Percentiles rank a stretch among this genome's conserved stretches.
These are phyloP conservation scores for Backusella westeae DNA, from an alignment of 192 early-diverging fungal genomes.

Conservation along the genomic window DNA sequence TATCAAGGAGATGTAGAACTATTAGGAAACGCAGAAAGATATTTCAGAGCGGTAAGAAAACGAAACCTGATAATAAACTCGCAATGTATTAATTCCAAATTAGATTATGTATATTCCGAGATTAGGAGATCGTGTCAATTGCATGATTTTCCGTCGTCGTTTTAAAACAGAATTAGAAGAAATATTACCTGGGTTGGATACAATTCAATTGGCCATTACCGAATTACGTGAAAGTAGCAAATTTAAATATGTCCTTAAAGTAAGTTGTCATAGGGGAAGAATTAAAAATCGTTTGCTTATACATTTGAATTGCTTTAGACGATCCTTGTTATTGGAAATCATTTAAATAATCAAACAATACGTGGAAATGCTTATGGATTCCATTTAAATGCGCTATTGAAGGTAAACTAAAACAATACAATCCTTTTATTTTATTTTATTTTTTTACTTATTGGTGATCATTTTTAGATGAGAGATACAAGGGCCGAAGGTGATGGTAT, in stretches of 20 bases:
- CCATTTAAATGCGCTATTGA: conserved; percentile 51
- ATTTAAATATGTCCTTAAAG: conserved; percentile 50
- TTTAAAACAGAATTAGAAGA: conserved; percentile 51
- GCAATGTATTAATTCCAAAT: too few relatives aligned
- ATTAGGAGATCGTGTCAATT: conserved; percentile 46
- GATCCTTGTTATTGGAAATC: conserved; percentile 53
- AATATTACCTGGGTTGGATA: conserved; percentile 47
- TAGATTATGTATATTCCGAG: conserved; percentile 54
- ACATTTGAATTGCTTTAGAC: conserved; percentile 30
- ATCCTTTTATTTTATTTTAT: not conserved
- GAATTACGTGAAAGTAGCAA: conserved; percentile 43
- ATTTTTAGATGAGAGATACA: conserved; percentile 49
- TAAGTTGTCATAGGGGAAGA: conserved; percentile 13
- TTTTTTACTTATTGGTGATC: not conserved
- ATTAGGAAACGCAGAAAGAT: conserved; percentile 57
- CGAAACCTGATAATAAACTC: not conserved
- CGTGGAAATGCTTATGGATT: conserved; percentile 59
- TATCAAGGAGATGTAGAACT: conserved; percentile 45
- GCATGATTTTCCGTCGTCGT: conserved; percentile 53
- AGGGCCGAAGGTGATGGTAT: conserved; percentile 44
- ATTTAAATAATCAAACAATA: conserved; percentile 51
- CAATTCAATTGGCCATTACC: conserved; percentile 40
- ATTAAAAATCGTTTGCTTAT: too few relatives aligned
- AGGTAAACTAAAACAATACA: conserved; percentile 29
- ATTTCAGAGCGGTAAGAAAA: conserved; percentile 40